Evolutionary conservation across 768 basidiomycete genomes (phyloP).

Genomic region (Leccinum obscurum): DNA sequence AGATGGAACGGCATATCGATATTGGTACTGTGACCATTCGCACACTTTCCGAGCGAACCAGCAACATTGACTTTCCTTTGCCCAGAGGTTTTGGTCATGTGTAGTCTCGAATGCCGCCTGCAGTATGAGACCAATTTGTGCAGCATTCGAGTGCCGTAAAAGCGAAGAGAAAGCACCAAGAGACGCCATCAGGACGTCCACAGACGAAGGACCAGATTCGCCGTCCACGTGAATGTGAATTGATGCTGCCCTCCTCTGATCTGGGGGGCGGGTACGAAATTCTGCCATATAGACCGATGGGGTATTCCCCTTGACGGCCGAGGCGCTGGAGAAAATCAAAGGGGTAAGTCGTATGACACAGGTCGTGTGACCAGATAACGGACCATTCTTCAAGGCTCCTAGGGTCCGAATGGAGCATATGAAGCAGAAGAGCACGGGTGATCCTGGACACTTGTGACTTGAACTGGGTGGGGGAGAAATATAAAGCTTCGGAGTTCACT

Average conservation of each 20-base stretch:
- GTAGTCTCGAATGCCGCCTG: slow-evolving; percentile 72
- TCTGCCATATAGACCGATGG: slow-evolving; percentile 80
- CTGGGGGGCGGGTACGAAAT: slow-evolving; percentile 75
- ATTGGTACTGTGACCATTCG: slow-evolving; percentile 93
- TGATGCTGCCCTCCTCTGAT: slow-evolving; percentile 84
- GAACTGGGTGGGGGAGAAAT: slow-evolving; percentile 71
- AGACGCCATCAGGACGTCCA: slow-evolving; percentile 74
- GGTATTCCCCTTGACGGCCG: slow-evolving; percentile 64
- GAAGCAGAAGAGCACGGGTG: slow-evolving; percentile 67
- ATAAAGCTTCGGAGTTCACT: slow-evolving; percentile 81
- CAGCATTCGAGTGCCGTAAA: slow-evolving; percentile 71
- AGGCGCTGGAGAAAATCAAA: slow-evolving; percentile 42
- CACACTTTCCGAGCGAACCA: slow-evolving; percentile 79
- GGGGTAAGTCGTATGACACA: neutral
- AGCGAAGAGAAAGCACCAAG: slow-evolving; percentile 72
- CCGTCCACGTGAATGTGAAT: slow-evolving; percentile 89
- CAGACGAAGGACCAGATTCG: slow-evolving; percentile 74
- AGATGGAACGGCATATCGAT: slow-evolving; percentile 87
- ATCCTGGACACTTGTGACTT: slow-evolving; percentile 68
- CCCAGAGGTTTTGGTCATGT: slow-evolving; percentile 64
- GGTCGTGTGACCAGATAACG: slow-evolving; percentile 4
- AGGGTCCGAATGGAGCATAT: slow-evolving; percentile 63
- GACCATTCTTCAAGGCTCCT: slow-evolving; percentile 68
- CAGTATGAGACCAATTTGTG: slow-evolving; percentile 71
- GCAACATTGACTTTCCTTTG: slow-evolving; percentile 64